Conservation (phyloP, 2,329 filamentous ascomycete genomes). For the Aspergillus vadensis region DNA sequence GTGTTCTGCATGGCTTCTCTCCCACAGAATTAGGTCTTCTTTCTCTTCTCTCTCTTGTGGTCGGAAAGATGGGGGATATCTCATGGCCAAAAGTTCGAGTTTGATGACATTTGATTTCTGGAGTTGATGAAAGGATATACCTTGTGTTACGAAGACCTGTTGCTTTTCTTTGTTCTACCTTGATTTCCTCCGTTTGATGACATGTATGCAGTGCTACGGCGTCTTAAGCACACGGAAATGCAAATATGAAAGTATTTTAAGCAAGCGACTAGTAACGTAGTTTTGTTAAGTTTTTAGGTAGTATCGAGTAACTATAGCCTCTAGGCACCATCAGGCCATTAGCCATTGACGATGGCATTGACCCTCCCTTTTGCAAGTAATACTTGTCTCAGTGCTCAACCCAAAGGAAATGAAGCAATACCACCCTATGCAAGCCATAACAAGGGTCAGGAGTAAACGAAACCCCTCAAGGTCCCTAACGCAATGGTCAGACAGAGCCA, state of each 20-base stretch:
- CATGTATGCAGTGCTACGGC: neutral
- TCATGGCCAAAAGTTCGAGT: slow-evolving; percentile 21
- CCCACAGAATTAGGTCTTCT: neutral
- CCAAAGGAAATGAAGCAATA: neutral
- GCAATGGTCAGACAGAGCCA: neutral
- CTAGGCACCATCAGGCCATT: too few species aligned
- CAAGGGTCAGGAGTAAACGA: neutral
- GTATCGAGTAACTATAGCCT: too few species aligned
- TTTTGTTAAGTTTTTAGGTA: too few species aligned
- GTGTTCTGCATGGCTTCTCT: neutral
- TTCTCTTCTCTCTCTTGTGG: slow-evolving; percentile 1
- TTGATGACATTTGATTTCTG: slow-evolving; percentile 12
- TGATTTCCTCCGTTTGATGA: neutral
- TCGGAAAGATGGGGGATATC: slow-evolving; percentile 10
- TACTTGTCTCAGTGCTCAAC: neutral
- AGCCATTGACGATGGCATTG: too few species aligned
- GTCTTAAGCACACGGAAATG: neutral
- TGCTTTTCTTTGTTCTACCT: neutral
- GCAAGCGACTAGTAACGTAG: neutral
- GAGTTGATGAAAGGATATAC: slow-evolving; percentile 22
- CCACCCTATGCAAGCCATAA: slow-evolving; percentile 8
- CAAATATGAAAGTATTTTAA: neutral
- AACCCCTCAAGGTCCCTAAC: neutral
- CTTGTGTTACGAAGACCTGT: slow-evolving; percentile 11
- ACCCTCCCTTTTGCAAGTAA: neutral